These are phyloP conservation scores for Xylariomycetidae sp. DNA, from an alignment of 2,329 filamentous ascomycete species.

Conservation along the genomic window DNA sequence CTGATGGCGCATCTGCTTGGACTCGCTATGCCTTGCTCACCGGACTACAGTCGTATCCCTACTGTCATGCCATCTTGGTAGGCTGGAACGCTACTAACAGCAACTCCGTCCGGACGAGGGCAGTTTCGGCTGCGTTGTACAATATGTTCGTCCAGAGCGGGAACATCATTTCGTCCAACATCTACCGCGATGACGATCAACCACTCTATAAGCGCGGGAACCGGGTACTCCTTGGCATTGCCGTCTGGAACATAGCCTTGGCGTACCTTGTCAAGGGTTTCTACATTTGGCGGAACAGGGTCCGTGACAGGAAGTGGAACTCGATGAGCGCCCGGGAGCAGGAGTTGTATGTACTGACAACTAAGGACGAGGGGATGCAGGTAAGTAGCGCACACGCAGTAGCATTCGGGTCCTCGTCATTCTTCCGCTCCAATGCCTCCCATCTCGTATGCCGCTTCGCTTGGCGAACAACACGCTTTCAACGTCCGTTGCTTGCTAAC, in stretches of 20 bases:
- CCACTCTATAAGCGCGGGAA: slow-evolving; percentile 53
- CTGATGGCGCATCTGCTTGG: slow-evolving; percentile 45
- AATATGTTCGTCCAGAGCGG: slow-evolving; percentile 41
- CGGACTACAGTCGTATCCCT: slow-evolving; percentile 48
- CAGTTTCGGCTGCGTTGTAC: slow-evolving; percentile 55
- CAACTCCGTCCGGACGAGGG: slow-evolving; percentile 54
- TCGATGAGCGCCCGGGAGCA: slow-evolving; percentile 43
- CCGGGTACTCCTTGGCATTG: slow-evolving; percentile 45
- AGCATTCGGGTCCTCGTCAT: too few relatives aligned
- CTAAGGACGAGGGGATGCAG: too few relatives aligned
- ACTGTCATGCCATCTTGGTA: slow-evolving; percentile 55
- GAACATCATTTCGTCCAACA: slow-evolving; percentile 30
- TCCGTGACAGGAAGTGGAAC: slow-evolving; percentile 42
- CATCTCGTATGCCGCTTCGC: too few relatives aligned
- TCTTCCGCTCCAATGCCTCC: too few relatives aligned
- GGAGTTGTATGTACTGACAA: too few relatives aligned
- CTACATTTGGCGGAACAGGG: slow-evolving; percentile 46
- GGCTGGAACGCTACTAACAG: slow-evolving; percentile 56
- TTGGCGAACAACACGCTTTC: too few relatives aligned
- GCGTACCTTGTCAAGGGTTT: slow-evolving; percentile 49
- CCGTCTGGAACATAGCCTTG: slow-evolving; percentile 42
- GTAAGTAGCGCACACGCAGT: too few relatives aligned
- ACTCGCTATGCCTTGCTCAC: slow-evolving; percentile 46
- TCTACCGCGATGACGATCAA: slow-evolving; percentile 52
- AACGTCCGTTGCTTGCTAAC: too few relatives aligned